A percentile compares a stretch with the other conserved stretches of the same genome.
These are phyloP conservation scores for Gaeumannomyces tritici DNA, from an alignment of 2,329 filamentous ascomycete species.

Conservation along the genomic window DNA sequence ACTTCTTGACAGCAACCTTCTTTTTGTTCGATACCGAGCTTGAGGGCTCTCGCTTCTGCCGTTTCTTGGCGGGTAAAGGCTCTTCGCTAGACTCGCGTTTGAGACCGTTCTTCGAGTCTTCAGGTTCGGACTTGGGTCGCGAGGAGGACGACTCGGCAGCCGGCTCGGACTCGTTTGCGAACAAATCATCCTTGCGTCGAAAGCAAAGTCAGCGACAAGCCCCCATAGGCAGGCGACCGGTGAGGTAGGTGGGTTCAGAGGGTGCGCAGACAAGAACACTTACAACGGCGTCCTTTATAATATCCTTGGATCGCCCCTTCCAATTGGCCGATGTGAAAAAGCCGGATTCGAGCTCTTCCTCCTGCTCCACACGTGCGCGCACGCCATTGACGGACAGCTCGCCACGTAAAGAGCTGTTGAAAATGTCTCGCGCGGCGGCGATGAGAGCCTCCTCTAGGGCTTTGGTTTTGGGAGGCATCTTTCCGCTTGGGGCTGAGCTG, in stretches of 20 bases:
- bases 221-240: not conserved
- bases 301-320: conserved; percentile 47
- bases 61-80: conserved; percentile 8
- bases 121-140: conserved; percentile 6
- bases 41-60: conserved; percentile 7
- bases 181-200: conserved; percentile 4
- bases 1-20: conserved; percentile 4
- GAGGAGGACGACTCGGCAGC: not conserved
- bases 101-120: conserved; percentile 15
- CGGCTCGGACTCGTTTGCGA: conserved; percentile 1
- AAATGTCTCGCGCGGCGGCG: conserved; percentile 35
- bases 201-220: not conserved
- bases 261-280: conserved; percentile 14
- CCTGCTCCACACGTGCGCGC: conserved; percentile 40
- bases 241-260: not conserved
- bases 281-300: conserved; percentile 49
- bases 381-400: conserved; percentile 47
- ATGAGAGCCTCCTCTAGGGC: conserved; percentile 35
- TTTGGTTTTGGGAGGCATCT: conserved; percentile 31
- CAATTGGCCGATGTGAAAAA: conserved; percentile 41
- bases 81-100: conserved; percentile 19
- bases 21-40: conserved; percentile 5
- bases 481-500: not conserved
- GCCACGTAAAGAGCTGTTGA: conserved; percentile 29
- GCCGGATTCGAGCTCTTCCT: conserved; percentile 35